Conservation (phyloP, 1,284 basidiomycete species). For the Rhodotorula mucilaginosa region DNA sequence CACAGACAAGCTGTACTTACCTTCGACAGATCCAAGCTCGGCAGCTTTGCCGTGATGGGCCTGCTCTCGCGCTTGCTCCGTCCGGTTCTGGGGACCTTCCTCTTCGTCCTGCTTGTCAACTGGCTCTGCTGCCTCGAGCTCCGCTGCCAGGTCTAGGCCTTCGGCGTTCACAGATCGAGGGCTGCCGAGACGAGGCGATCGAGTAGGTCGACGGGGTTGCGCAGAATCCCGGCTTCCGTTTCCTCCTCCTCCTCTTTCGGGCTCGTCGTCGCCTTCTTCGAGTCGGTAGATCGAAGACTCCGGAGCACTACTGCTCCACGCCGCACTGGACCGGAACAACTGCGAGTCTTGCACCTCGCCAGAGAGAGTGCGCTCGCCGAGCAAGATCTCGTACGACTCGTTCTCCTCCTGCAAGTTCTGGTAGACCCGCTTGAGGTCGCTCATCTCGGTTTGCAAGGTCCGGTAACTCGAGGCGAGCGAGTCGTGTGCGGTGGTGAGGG, state of each 20-base stretch:
- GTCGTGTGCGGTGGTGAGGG: constrained; percentile 33
- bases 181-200: too few relatives aligned
- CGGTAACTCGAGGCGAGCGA: constrained; percentile 23
- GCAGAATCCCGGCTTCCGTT: too few relatives aligned
- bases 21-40: background rate
- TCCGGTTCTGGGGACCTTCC: constrained; percentile 4
- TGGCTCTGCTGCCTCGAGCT: constrained; percentile 3
- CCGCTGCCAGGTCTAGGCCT: too few relatives aligned
- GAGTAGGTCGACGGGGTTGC: background rate
- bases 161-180: too few relatives aligned
- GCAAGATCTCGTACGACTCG: constrained; percentile 86
- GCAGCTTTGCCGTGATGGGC: background rate
- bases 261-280: background rate
- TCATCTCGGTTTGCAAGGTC: constrained; percentile 36
- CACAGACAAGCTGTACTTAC: background rate
- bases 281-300: background rate
- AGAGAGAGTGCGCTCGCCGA: constrained; percentile 80
- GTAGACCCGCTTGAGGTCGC: constrained; percentile 43
- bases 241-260: background rate
- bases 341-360: constrained; percentile 62
- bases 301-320: constrained; percentile 16
- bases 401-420: constrained; percentile 68
- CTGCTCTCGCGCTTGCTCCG: constrained; percentile 4
- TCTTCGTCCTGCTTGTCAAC: constrained; percentile 29
- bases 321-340: constrained; percentile 33